These are phyloP conservation scores for Nicotiana benthamiana DNA, from an alignment of 257 asterid species.

Conservation along the genomic window DNA sequence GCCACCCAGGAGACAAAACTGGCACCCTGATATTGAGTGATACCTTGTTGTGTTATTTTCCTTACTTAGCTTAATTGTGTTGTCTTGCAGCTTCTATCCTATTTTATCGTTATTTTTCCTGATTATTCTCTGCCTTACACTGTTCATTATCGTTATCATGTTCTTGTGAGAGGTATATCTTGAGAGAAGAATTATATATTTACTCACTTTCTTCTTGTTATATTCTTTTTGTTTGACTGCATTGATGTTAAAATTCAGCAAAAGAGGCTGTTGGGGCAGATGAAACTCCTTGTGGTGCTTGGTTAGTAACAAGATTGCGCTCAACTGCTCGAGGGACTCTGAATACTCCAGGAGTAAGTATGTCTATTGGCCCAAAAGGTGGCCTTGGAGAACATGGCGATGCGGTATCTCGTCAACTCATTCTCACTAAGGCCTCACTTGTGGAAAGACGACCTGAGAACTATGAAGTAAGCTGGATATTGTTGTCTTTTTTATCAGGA, in stretches of 20 bases:
- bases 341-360: slow-evolving; percentile 63
- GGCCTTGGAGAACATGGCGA: slow-evolving; percentile 95
- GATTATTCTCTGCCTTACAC: too few species aligned
- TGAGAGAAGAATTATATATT: slow-evolving; percentile 5
- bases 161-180: slow-evolving; percentile 80
- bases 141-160: too few species aligned
- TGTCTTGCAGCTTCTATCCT: too few species aligned
- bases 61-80: too few species aligned
- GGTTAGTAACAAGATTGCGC: slow-evolving; percentile 94
- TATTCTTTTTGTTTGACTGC: slow-evolving; percentile 4
- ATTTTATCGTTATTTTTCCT: too few species aligned
- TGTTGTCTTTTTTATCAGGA: not conserved
- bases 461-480: slow-evolving; percentile 73
- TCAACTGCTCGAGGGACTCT: slow-evolving; percentile 91
- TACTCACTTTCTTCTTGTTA: not conserved
- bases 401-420: slow-evolving; percentile 91
- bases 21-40: too few species aligned
- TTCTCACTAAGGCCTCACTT: slow-evolving; percentile 83
- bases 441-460: slow-evolving; percentile 97
- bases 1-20: too few species aligned
- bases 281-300: slow-evolving; percentile 91
- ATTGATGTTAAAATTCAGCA: slow-evolving; percentile 38
- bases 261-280: slow-evolving; percentile 97
- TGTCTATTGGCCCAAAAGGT: slow-evolving; percentile 91
- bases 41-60: too few species aligned